Conservation (phyloP, 2,329 filamentous ascomycete species). For the Nigrospora sphaerica region DNA sequence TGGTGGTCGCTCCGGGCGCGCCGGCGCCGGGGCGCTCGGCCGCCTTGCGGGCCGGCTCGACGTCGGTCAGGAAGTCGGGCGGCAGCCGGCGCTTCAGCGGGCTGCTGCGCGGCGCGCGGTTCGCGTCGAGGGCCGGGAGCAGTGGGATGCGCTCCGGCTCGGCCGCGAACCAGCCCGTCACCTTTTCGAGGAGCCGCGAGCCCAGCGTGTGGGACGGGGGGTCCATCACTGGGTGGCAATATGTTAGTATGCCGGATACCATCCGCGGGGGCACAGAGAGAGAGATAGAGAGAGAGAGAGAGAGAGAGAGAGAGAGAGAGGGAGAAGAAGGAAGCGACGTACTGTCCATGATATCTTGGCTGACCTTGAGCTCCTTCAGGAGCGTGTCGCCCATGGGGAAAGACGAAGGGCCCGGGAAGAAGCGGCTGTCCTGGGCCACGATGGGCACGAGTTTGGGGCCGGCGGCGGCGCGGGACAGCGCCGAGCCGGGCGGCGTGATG, state of each 20-base stretch:
- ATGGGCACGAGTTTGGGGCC: conserved; percentile 9
- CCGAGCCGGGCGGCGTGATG: neutral
- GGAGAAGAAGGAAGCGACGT: conserved; percentile 5
- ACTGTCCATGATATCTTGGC: conserved; percentile 16
- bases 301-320: neutral
- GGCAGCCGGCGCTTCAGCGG: conserved; percentile 17
- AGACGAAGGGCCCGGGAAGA: conserved; percentile 20
- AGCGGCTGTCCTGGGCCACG: conserved; percentile 10
- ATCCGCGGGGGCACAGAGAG: neutral
- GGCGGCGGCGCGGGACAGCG: neutral
- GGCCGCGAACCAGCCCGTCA: conserved; percentile 1
- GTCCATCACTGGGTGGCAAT: neutral
- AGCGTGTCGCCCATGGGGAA: conserved; percentile 31
- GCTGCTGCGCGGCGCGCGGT: conserved; percentile 15
- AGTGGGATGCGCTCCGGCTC: conserved; percentile 10
- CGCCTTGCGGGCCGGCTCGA: neutral
- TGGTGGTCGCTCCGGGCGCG: neutral
- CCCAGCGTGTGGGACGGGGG: neutral
- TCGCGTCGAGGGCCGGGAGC: conserved; percentile 10
- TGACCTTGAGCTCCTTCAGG: conserved; percentile 21
- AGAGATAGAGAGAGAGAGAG: neutral
- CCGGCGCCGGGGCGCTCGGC: neutral
- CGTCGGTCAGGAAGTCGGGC: conserved; percentile 10
- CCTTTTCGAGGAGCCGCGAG: neutral
- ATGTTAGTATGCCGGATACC: conserved; percentile 7